These are phyloP conservation scores for Plectranthus barbatus DNA, from an alignment of 257 asterid species.

Conservation along the genomic window DNA sequence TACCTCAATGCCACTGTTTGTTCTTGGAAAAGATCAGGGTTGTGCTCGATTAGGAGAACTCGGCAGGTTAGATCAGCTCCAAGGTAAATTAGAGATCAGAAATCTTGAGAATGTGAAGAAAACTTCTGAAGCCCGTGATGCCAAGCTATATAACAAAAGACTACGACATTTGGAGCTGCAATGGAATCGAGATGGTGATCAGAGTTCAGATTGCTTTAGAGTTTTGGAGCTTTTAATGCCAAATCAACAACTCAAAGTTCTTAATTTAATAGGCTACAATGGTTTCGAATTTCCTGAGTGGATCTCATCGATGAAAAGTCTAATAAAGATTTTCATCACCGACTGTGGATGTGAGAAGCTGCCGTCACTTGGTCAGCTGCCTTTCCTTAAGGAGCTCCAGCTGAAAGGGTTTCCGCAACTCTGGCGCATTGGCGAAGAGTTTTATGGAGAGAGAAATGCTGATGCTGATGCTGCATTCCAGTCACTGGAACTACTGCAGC, in stretches of 20 bases:
- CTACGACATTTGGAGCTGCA: background rate
- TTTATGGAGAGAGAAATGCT: background rate
- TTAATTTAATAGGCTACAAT: slow-evolving; percentile 6
- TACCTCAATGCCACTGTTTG: slow-evolving; percentile 10
- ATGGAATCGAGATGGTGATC: slow-evolving; percentile 1
- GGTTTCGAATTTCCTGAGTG: slow-evolving; percentile 6
- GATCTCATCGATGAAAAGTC: background rate
- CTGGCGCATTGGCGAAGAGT: background rate
- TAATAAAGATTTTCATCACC: slow-evolving; percentile 9
- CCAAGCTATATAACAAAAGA: background rate
- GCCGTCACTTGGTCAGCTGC: slow-evolving; percentile 11
- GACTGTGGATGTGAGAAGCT: background rate
- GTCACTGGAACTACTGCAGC: slow-evolving; percentile 6
- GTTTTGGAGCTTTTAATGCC: background rate
- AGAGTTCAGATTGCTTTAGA: background rate
- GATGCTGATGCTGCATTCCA: background rate
- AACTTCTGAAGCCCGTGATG: background rate
- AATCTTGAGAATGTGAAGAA: slow-evolving; percentile 7
- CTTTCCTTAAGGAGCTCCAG: slow-evolving; percentile 7
- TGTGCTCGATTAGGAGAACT: slow-evolving; percentile 11
- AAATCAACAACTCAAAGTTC: background rate
- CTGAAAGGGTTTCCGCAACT: no score
- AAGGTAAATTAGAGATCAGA: slow-evolving; percentile 12
- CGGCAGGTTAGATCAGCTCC: background rate
- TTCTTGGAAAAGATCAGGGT: slow-evolving; percentile 3